Base-by-base conservation (phyloP, 2,329 filamentous ascomycete species). In the Trichoderma sp. region DNA sequence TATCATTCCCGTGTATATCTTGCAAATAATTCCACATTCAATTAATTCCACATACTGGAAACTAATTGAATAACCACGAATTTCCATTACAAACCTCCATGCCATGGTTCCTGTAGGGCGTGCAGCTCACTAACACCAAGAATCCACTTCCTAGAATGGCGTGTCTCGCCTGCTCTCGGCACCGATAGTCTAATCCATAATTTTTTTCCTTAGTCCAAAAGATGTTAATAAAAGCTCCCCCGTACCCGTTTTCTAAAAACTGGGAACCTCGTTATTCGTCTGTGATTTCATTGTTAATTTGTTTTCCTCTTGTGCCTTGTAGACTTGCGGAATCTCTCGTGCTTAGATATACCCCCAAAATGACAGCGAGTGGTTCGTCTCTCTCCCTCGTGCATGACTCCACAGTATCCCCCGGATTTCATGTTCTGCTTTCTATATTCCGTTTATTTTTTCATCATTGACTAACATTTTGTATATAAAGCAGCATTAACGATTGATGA, bases 331-430 rank as follows among this genome's bases (percentile, higher is more conserved):
- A 16, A n/a, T 50, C 41, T 11, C 41, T 56, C 3, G 27, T n/a
- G 29, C 21, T 38, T 56, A 65, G 60, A 65, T 31, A 65, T 65
- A 72, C 29, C 33, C 27, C 41, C n/a, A 73, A 62, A 73, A 73
- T 73, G 71, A 24, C 60, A 64, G 24, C 21, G 6, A 24, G 6
- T 3, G 71, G 71, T 73, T 35, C 71, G 71, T 73, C 71, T 65
- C 41, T 45, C 41, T n/a, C 27, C 21, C 21, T n/a, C 11, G 35
- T 71, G 35, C 53, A 71, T 31, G 5, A 45, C 14, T 18, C 68
- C 59, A 21, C 45, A 53, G 38, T 50, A 53, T 45, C 35, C 14
- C 56, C 59, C 38, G 4, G 18, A 12, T 24, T 31, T 11, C 4
- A 33, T 29, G 35, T 33, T 16, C 11, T 53, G 3, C 14, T 6